Evolutionary conservation across 225 moss, liverwort and hornwort genomes (phyloP).

Genomic region (Climacium dendroides): DNA sequence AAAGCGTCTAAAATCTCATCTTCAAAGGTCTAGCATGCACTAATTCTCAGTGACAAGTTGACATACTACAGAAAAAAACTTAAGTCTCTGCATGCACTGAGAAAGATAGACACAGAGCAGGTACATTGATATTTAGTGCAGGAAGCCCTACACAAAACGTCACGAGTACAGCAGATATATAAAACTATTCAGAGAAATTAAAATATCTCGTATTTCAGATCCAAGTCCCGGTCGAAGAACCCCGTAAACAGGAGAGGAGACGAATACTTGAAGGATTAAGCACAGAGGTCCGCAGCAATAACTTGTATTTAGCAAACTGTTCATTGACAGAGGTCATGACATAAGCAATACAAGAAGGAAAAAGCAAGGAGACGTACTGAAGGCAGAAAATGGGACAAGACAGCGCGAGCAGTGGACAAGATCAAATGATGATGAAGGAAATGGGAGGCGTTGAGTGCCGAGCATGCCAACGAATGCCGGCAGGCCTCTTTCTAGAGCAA

Average conservation of each 20-base stretch:
- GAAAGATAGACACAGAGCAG: not conserved
- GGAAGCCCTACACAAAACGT: not conserved
- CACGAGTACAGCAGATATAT: not conserved
- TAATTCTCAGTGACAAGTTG: not conserved
- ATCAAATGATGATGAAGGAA: conserved; percentile 43
- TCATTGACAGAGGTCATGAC: not conserved
- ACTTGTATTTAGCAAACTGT: not conserved
- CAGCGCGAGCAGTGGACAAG: conserved; percentile 51
- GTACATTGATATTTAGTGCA: not conserved
- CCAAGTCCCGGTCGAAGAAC: not conserved
- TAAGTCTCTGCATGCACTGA: not conserved
- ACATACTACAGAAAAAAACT: not conserved
- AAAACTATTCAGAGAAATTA: not conserved
- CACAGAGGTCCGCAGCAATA: not conserved
- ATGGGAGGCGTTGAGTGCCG: conserved; percentile 39
- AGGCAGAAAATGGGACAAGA: conserved; percentile 29
- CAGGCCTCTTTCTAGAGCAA: conserved; percentile 47
- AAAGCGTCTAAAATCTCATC: not conserved
- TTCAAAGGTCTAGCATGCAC: not conserved
- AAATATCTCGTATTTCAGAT: not conserved
- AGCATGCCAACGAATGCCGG: conserved; percentile 49
- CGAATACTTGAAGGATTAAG: not conserved
- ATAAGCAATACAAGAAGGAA: not conserved
- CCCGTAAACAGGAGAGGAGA: not conserved
- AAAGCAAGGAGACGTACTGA: conserved; percentile 10